A percentile compares a stretch with the other conserved stretches of the same genome.
Evolutionary conservation across 1,284 basidiomycete genomes (phyloP).

Genomic region (Blastosporella zonata): DNA sequence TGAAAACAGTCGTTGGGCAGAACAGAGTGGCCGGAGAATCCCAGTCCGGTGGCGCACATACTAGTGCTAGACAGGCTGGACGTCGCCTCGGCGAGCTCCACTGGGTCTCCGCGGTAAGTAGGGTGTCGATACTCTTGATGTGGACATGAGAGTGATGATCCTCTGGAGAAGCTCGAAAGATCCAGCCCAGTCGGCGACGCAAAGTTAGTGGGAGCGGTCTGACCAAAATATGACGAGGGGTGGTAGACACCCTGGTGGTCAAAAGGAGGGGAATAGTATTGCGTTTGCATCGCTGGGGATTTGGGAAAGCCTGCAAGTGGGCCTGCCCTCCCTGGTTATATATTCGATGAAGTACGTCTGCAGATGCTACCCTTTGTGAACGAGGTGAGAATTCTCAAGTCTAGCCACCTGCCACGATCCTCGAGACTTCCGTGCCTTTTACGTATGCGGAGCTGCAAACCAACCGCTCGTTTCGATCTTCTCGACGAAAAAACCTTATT

Average conservation of each 20-base stretch:
- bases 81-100: constrained; percentile 27
- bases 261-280: constrained; percentile 26
- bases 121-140: constrained; percentile 41
- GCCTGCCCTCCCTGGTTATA: constrained; percentile 34
- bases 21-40: constrained; percentile 35
- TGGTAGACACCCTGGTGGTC: constrained; percentile 20
- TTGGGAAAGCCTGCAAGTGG: constrained; percentile 27
- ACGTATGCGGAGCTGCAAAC: constrained; percentile 40
- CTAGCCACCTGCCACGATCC: constrained; percentile 39
- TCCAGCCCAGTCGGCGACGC: constrained; percentile 29
- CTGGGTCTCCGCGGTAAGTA: constrained; percentile 38
- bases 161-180: constrained; percentile 42
- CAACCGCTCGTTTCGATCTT: constrained; percentile 32
- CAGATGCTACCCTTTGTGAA: constrained; percentile 28
- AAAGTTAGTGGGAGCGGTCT: constrained; percentile 25
- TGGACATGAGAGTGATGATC: constrained; percentile 43
- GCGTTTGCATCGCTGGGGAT: constrained; percentile 33
- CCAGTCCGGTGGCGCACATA: constrained; percentile 42
- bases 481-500: constrained; percentile 19
- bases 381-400: constrained; percentile 38
- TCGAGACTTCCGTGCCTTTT: constrained; percentile 36
- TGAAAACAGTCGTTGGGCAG: constrained; percentile 24
- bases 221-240: constrained; percentile 20
- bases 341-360: constrained; percentile 37
- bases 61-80: constrained; percentile 30